Evolutionary conservation across 257 asterid species (phyloP).

Genomic region (Solanum clarkiae): DNA sequence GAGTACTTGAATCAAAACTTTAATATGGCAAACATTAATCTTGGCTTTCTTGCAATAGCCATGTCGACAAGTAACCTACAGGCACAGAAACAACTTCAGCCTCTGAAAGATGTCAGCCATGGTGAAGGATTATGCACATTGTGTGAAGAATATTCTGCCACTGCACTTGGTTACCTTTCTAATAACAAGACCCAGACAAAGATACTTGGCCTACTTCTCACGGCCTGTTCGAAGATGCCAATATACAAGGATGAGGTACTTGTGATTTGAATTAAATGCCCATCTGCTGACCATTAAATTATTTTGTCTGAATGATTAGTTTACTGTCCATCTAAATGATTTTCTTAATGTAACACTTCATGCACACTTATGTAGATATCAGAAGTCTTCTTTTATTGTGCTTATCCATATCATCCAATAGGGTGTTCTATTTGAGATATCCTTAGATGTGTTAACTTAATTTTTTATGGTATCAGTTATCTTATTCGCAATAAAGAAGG

Average conservation of each 20-base stretch:
- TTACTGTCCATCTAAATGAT: not conserved
- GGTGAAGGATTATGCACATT: slow-evolving; percentile 37
- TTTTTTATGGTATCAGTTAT: not conserved
- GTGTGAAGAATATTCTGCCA: slow-evolving; percentile 59
- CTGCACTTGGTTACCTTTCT: slow-evolving; percentile 57
- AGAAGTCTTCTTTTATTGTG: not conserved
- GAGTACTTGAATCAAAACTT: not conserved
- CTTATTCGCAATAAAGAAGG: not conserved
- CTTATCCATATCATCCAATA: not conserved
- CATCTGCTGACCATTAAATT: not conserved
- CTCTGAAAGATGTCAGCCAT: slow-evolving; percentile 19
- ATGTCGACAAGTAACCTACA: slow-evolving; percentile 20
- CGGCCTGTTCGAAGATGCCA: slow-evolving; percentile 58
- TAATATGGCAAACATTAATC: slow-evolving; percentile 3
- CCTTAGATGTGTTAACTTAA: not conserved
- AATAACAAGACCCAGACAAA: slow-evolving; percentile 58
- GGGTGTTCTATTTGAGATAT: not conserved
- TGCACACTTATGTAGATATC: not conserved
- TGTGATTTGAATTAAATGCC: not conserved
- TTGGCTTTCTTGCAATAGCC: slow-evolving; percentile 24
- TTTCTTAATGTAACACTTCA: not conserved
- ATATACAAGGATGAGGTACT: slow-evolving; percentile 62
- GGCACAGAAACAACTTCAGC: slow-evolving; percentile 23
- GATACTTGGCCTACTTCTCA: slow-evolving; percentile 50
- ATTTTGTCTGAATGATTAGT: not conserved